These are phyloP conservation scores for Quercus phellos DNA, from an alignment of 331 rosid species.

Conservation along the genomic window DNA sequence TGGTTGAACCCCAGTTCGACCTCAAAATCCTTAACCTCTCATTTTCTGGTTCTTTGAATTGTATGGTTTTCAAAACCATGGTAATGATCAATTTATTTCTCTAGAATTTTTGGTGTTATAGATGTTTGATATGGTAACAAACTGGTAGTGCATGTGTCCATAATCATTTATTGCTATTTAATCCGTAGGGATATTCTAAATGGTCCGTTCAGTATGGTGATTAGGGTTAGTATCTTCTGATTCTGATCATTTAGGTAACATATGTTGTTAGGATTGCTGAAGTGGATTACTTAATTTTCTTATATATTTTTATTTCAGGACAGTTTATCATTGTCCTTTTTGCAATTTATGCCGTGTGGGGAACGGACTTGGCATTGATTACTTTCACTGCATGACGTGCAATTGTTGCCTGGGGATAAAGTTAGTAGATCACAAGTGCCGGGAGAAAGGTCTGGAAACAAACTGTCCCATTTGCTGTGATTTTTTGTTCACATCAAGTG, in stretches of 20 bases:
- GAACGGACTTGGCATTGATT: conserved; percentile 45
- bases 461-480: conserved; percentile 56
- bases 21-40: too few relatives aligned
- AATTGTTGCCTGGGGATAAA: conserved; percentile 44
- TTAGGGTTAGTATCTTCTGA: background rate
- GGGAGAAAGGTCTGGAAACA: conserved; percentile 45
- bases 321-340: conserved; percentile 52
- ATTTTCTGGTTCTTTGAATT: too few relatives aligned
- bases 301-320: conserved; percentile 24
- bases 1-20: too few relatives aligned
- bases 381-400: conserved; percentile 53
- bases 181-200: background rate
- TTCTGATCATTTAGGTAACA: background rate
- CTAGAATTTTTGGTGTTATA: background rate
- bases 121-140: background rate
- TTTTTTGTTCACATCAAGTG: conserved; percentile 51
- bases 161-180: background rate
- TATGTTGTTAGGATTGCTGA: background rate
- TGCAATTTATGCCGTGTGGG: conserved; percentile 56
- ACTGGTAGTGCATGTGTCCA: background rate
- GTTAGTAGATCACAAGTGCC: conserved; percentile 37
- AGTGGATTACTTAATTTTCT: background rate
- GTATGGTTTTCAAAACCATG: too few relatives aligned
- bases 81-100: background rate
- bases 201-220: background rate